Evolutionary conservation across 108 stramenopile species (phyloP).

Genomic region (Ochromonas danica): DNA sequence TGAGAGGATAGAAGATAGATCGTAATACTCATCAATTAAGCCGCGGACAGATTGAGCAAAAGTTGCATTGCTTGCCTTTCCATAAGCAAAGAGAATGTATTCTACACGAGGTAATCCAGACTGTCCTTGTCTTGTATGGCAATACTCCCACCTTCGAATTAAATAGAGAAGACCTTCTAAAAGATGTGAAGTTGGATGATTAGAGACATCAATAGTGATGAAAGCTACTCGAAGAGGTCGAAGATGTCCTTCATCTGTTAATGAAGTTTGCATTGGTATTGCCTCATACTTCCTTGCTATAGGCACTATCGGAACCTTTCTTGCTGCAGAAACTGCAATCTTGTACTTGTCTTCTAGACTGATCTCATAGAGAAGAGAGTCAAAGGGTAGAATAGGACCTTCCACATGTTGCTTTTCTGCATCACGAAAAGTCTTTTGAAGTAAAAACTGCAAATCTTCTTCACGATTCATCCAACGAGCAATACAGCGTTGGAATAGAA

Average conservation of each 20-base stretch:
- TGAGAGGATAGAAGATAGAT: slow-evolving; percentile 2
- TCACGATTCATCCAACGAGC: too few relatives aligned
- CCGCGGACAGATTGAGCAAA: slow-evolving; percentile 13
- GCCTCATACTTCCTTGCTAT: too few relatives aligned
- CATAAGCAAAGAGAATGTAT: too few relatives aligned
- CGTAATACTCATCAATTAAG: slow-evolving; percentile 17
- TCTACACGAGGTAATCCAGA: slow-evolving; percentile 40
- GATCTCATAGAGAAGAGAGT: neutral
- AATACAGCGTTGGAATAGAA: too few relatives aligned
- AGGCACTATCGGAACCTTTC: neutral
- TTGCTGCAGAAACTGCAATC: neutral
- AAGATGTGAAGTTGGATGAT: slow-evolving; percentile 61
- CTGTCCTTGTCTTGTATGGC: slow-evolving; percentile 23
- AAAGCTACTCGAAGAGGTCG: slow-evolving; percentile 52
- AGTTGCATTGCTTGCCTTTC: slow-evolving; percentile 15
- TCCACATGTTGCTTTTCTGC: too few relatives aligned
- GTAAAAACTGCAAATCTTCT: too few relatives aligned
- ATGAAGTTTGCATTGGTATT: too few relatives aligned
- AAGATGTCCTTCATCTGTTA: too few relatives aligned
- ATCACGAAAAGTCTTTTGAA: too few relatives aligned
- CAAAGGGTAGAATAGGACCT: slow-evolving; percentile 5
- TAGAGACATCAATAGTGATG: slow-evolving; percentile 55
- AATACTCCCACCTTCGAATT: slow-evolving; percentile 34
- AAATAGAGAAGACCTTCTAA: slow-evolving; percentile 55
- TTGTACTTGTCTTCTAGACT: neutral